Base-by-base conservation (phyloP, 768 basidiomycete species). In the Rhizopogon vulgaris region DNA sequence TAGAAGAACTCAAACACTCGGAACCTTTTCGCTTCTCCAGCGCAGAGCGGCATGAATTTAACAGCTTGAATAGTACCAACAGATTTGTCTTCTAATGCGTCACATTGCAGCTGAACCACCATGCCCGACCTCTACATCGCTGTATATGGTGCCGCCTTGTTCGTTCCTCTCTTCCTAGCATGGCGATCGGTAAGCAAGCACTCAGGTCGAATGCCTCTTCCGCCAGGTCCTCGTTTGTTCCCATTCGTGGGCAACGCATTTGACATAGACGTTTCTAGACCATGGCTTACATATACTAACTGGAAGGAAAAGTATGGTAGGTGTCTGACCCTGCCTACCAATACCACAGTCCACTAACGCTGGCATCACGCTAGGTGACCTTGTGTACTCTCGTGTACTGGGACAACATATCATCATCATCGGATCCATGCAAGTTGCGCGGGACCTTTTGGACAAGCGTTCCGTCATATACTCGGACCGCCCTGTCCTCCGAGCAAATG, bases 391-490 rank as follows among this genome's bases (percentile, higher is more conserved):
- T 48, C 54, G 52, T 24, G 30, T 55, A 8, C 38, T 55, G 12
- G 43, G 43, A 15, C 42, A 52, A 38, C 51, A 57, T 22, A 39
- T 53, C 15, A 40, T 60, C 15, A 48, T 59, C 28, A 25, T 60
- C 17, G 55, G 49, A 28, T 52, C 58, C 17, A 54, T 54, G 6
- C 41, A 59, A 36, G 22, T 53, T 12, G 53, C 56, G 1, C 51
- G 50, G 15, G 42, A 49, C 17, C 52, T 60, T 17, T 28, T 60
- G 30, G 60, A 60, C 12, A 38, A 36, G 28, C 60, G 60, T 12
- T 61, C 58, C 5, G 38, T 38, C n/a, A 51, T 41, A 25, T 61
- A 61, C 34, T 55, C 56, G 5, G 58, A 59, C 38, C 41, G 60
- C 27, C 38, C 11, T 48, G 25, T 30, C 43, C 48, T 25, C 52